These are phyloP conservation scores for Thelonectria olida DNA, from an alignment of 2,329 filamentous ascomycete species.

Conservation along the genomic window DNA sequence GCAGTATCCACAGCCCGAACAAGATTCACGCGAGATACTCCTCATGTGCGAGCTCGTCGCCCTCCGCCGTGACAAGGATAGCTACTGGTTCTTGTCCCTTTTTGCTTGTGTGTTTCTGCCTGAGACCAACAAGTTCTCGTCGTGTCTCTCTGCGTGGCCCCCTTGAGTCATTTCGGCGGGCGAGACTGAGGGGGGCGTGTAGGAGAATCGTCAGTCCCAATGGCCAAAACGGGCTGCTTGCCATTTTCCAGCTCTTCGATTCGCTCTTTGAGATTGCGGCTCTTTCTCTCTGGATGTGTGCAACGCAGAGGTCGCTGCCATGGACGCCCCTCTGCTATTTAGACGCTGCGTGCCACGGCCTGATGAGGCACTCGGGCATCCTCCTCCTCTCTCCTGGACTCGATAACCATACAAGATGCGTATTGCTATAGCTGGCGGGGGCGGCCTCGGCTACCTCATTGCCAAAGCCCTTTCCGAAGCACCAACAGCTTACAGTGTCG, in stretches of 20 bases:
- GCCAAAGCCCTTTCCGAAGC: constrained; percentile 65
- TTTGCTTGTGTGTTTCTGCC: constrained; percentile 33
- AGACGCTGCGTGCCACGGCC: constrained; percentile 22
- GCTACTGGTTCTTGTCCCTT: constrained; percentile 25
- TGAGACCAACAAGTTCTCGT: constrained; percentile 28
- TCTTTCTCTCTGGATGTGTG: constrained; percentile 28
- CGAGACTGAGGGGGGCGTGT: constrained; percentile 20
- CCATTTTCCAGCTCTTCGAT: constrained; percentile 9
- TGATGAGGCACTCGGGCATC: constrained; percentile 21
- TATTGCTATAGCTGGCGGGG: constrained; percentile 58
- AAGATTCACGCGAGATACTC: constrained; percentile 29
- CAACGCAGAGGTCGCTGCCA: constrained; percentile 7
- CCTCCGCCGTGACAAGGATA: constrained; percentile 21
- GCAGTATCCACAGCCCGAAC: constrained; percentile 23
- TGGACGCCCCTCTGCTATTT: constrained; percentile 32
- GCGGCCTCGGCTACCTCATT: constrained; percentile 56
- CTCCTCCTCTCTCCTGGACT: not conserved
- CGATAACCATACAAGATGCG: constrained; percentile 58
- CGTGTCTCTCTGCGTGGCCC: constrained; percentile 15
- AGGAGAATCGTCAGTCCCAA: constrained; percentile 6
- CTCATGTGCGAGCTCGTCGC: constrained; percentile 23
- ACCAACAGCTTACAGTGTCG: constrained; percentile 70
- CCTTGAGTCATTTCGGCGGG: constrained; percentile 26
- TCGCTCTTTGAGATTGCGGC: constrained; percentile 29
- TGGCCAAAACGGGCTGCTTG: no score